A percentile compares a stretch with the other conserved stretches of the same genome.
phyloP scores from a whole-genome alignment of 352 stramenopile genomes.

The Pythium angustatum region DNA sequence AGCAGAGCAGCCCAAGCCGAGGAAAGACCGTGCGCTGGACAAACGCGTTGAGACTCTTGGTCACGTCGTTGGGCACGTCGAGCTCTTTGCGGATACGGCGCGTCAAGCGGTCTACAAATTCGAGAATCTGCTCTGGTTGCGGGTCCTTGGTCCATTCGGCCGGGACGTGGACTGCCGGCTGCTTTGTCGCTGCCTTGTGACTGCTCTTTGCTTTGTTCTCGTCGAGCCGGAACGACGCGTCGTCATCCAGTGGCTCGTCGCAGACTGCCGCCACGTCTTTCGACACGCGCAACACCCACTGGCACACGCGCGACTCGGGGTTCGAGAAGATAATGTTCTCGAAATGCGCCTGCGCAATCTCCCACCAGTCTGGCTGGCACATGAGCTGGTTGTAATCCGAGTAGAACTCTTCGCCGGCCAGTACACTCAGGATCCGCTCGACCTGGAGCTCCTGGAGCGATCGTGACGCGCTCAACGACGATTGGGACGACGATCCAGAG shows the following conservation, averaged over 20 bases:
- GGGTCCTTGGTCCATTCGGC: conserved; percentile 65
- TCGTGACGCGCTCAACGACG: conserved; percentile 26
- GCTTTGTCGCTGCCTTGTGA: conserved; percentile 16
- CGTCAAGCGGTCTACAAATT: conserved; percentile 74
- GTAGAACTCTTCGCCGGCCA: conserved; percentile 82
- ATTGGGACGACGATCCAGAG: conserved; percentile 15
- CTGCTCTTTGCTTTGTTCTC: conserved; percentile 13
- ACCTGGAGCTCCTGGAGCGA: conserved; percentile 69
- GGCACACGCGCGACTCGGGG: conserved; percentile 64
- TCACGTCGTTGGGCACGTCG: conserved; percentile 66
- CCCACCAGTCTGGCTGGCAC: conserved; percentile 78
- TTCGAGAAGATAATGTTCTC: conserved; percentile 83
- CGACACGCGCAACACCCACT: conserved; percentile 68
- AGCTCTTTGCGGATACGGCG: conserved; percentile 73
- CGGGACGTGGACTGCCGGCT: too few relatives aligned
- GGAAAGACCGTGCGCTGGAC: conserved; percentile 78
- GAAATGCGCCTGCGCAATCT: conserved; percentile 83
- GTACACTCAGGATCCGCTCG: conserved; percentile 71
- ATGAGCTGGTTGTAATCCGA: conserved; percentile 83
- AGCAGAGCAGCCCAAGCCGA: conserved; percentile 73
- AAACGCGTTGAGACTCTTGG: conserved; percentile 77
- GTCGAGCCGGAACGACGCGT: conserved; percentile 17
- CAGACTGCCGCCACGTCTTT: conserved; percentile 61
- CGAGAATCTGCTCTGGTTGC: conserved; percentile 70
- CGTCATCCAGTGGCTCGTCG: conserved; percentile 59